A percentile compares a stretch with the other conserved stretches of the same genome.
Conservation (phyloP, 2,329 filamentous ascomycete species). For the Reticulascus tulasneorum region DNA sequence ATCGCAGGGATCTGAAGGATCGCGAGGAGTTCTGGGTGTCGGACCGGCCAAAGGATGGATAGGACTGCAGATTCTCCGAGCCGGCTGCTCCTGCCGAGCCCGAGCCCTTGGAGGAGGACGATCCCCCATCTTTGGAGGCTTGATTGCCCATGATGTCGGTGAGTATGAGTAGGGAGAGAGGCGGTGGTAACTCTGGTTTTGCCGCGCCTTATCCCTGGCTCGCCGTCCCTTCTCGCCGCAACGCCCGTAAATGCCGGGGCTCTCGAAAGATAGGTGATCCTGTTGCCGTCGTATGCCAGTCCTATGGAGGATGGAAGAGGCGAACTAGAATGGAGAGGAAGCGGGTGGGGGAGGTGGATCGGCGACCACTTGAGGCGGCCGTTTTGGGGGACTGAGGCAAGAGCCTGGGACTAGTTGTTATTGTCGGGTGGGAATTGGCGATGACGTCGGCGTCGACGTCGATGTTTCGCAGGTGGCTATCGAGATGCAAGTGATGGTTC, state of each 20-base stretch:
- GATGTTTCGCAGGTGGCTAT: conserved; percentile 10
- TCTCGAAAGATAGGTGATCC: conserved; percentile 1
- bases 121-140: conserved; percentile 58
- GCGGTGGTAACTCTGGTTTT: conserved; percentile 3
- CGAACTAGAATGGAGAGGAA: conserved; percentile 47
- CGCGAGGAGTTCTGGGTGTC: conserved; percentile 91
- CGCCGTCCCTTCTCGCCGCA: conserved; percentile 16
- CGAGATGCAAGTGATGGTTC: neutral
- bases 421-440: conserved; percentile 17
- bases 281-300: conserved; percentile 5
- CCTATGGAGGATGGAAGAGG: conserved; percentile 51
- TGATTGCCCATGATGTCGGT: conserved; percentile 66
- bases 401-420: conserved; percentile 17
- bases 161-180: conserved; percentile 2
- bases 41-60: conserved; percentile 86
- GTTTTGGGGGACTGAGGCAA: conserved; percentile 40
- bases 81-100: conserved; percentile 34
- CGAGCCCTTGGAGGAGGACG: conserved; percentile 46
- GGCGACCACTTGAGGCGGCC: conserved; percentile 44
- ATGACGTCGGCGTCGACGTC: conserved; percentile 11
- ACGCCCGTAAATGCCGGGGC: conserved; percentile 8
- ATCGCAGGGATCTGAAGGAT: conserved; percentile 79
- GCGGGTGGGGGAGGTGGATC: conserved; percentile 38
- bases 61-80: conserved; percentile 67
- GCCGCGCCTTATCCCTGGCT: conserved; percentile 19